phyloP scores from a whole-genome alignment of 1,139 yeast species.

The Kluyveromyces marxianus region DNA sequence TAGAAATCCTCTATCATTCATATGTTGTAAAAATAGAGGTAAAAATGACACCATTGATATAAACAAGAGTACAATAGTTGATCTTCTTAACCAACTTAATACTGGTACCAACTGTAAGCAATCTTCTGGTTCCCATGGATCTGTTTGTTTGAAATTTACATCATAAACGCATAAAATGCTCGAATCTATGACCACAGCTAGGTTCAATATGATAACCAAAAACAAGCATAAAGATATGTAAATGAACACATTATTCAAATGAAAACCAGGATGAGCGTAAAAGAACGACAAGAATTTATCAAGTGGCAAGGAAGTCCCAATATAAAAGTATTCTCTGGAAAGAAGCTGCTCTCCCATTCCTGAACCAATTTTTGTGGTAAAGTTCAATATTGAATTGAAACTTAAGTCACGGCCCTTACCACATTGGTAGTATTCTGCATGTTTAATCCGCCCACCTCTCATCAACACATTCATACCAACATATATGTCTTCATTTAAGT shows the following conservation, averaged over 20 bases:
- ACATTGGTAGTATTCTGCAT: constrained; percentile 71
- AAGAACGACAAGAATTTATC: constrained; percentile 70
- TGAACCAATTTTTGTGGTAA: constrained; percentile 72
- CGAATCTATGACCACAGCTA: constrained; percentile 61
- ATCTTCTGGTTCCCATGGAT: constrained; percentile 52
- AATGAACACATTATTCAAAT: constrained; percentile 61
- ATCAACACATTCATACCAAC: constrained; percentile 69
- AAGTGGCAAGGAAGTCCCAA: constrained; percentile 64
- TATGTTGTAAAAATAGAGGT: constrained; percentile 64
- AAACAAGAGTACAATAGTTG: constrained; percentile 64
- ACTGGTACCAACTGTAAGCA: constrained; percentile 63
- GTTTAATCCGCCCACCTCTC: constrained; percentile 70
- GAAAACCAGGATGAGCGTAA: constrained; percentile 75
- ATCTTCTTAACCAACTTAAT: constrained; percentile 68
- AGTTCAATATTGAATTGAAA: constrained; percentile 66
- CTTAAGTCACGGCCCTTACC: constrained; percentile 80
- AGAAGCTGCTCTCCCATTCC: constrained; percentile 80
- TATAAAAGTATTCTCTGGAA: constrained; percentile 65
- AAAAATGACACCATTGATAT: constrained; percentile 67
- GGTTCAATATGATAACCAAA: constrained; percentile 56
- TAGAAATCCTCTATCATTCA: constrained; percentile 68
- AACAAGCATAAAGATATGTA: constrained; percentile 60
- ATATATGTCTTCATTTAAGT: constrained; percentile 67
- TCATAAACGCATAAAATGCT: constrained; percentile 56
- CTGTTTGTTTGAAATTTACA: constrained; percentile 53